Conservation (phyloP, 352 stramenopile species). For the Phytopythium sindhum region DNA sequence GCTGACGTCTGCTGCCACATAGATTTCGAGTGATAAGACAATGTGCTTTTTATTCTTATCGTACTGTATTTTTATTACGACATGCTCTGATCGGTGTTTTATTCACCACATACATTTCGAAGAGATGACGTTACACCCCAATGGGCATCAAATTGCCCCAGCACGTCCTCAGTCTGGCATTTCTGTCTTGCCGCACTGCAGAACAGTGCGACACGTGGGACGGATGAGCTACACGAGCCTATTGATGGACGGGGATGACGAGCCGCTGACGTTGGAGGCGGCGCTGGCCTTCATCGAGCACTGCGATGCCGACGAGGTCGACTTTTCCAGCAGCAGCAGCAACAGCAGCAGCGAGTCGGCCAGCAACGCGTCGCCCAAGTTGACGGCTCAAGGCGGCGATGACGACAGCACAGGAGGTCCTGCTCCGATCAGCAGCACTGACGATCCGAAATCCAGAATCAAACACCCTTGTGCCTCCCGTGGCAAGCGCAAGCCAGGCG, state of each 20-base stretch:
- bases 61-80: too few species aligned
- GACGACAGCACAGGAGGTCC: neutral
- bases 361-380: neutral
- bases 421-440: neutral
- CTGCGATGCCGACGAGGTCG: neutral
- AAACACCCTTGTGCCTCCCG: too few species aligned
- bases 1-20: too few species aligned
- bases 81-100: too few species aligned
- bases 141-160: too few species aligned
- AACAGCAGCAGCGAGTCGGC: neutral
- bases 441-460: neutral
- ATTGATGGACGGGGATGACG: slow-evolving; percentile 11
- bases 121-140: too few species aligned
- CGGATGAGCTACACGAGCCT: slow-evolving; percentile 9
- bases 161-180: neutral
- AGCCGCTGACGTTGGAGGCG: slow-evolving; percentile 15
- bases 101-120: too few species aligned
- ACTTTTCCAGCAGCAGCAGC: neutral
- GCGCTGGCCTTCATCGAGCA: slow-evolving; percentile 24
- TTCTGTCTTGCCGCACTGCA: too few species aligned
- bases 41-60: too few species aligned
- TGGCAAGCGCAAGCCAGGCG: slow-evolving; percentile 14
- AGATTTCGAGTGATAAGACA: too few species aligned
- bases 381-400: neutral
- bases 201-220: too few species aligned